Conservation (phyloP, 1,284 basidiomycete genomes). For the Trichosporon asahii region DNA sequence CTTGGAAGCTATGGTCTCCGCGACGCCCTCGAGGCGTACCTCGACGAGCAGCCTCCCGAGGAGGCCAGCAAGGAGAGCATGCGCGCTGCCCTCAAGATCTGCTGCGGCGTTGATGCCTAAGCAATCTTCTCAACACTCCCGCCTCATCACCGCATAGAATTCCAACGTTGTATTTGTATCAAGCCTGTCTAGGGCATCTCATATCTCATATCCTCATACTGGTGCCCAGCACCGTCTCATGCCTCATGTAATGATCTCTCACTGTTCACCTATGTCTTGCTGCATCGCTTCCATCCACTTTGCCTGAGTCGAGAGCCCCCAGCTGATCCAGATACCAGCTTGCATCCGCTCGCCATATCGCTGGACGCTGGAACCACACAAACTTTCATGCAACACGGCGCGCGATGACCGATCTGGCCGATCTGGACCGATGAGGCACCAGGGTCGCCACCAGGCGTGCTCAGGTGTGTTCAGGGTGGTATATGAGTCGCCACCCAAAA, state of each 20-base stretch:
- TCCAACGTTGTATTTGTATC: background rate
- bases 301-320: too few species aligned
- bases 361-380: background rate
- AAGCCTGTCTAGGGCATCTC: background rate
- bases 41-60: constrained; percentile 24
- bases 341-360: too few species aligned
- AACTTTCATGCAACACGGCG: background rate
- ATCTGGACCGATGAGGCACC: background rate
- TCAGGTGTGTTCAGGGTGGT: background rate
- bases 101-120: constrained; percentile 23
- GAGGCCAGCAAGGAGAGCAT: constrained; percentile 21
- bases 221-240: background rate
- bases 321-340: too few species aligned
- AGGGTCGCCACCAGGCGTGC: background rate
- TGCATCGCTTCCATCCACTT: too few species aligned
- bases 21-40: constrained; percentile 24
- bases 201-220: background rate
- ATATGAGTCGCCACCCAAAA: background rate
- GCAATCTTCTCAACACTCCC: too few species aligned
- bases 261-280: background rate
- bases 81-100: constrained; percentile 23
- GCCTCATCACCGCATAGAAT: background rate
- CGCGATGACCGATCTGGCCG: constrained; percentile 1
- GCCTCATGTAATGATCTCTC: background rate
- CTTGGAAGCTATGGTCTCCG: constrained; percentile 22